phyloP scores from a whole-genome alignment of 805 yeast genomes.

The Candida yuanshanica region DNA sequence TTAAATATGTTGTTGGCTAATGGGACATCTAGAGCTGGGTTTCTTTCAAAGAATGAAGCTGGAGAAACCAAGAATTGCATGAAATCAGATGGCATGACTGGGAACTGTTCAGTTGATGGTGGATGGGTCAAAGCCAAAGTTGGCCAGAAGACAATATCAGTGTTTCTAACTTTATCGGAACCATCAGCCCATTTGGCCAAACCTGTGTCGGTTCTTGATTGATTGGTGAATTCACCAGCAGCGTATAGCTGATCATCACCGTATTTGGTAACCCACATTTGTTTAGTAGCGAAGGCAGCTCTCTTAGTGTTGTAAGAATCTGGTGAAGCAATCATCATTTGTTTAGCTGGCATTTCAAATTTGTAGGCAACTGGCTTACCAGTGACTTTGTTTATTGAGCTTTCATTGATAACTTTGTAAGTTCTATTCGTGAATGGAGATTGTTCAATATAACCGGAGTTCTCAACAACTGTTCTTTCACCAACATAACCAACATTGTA shows the following conservation, averaged over 20 bases:
- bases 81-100: slow-evolving; percentile 83
- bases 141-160: slow-evolving; percentile 75
- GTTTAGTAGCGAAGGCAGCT: slow-evolving; percentile 72
- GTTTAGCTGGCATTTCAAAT: slow-evolving; percentile 67
- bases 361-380: slow-evolving; percentile 74
- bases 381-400: slow-evolving; percentile 60
- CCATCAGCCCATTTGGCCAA: slow-evolving; percentile 67
- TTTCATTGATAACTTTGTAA: slow-evolving; percentile 70
- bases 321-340: slow-evolving; percentile 63
- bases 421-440: slow-evolving; percentile 72
- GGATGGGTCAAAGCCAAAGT: slow-evolving; percentile 77
- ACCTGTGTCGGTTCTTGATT: slow-evolving; percentile 67
- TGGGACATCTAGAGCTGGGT: slow-evolving; percentile 77
- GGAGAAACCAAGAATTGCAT: slow-evolving; percentile 65
- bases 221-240: slow-evolving; percentile 85
- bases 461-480: slow-evolving; percentile 59
- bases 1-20: slow-evolving; percentile 63
- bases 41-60: slow-evolving; percentile 66
- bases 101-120: slow-evolving; percentile 83
- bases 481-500: slow-evolving; percentile 65
- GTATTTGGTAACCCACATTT: slow-evolving; percentile 78
- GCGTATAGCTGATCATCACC: slow-evolving; percentile 67
- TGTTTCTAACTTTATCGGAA: slow-evolving; percentile 61
- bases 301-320: slow-evolving; percentile 62
- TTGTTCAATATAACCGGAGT: slow-evolving; percentile 67